These are phyloP conservation scores for Cicer arietinum DNA, from an alignment of 306 rosid genomes.

Conservation along the genomic window DNA sequence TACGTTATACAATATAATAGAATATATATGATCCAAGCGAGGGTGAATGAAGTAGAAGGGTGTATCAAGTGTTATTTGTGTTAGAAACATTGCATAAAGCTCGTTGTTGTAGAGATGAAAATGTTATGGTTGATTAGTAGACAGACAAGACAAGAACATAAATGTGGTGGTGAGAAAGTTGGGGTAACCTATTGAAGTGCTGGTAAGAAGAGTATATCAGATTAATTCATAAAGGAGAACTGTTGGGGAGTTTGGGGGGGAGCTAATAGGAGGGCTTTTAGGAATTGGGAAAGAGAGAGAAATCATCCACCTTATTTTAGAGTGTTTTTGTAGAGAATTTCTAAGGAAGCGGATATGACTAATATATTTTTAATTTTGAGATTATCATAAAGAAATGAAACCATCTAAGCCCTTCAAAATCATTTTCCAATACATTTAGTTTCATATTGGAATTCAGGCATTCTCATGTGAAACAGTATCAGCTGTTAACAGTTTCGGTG, in stretches of 20 bases:
- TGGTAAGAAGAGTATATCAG: background rate
- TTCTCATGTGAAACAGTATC: slow-evolving; percentile 19
- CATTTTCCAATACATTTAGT: background rate
- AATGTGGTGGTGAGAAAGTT: background rate
- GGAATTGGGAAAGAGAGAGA: too few relatives aligned
- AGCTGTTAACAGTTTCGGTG: slow-evolving; percentile 4
- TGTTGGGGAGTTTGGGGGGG: too few relatives aligned
- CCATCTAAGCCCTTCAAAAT: too few relatives aligned
- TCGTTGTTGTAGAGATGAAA: background rate
- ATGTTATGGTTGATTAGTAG: background rate
- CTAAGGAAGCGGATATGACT: too few relatives aligned
- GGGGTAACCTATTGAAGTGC: background rate
- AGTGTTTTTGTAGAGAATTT: too few relatives aligned
- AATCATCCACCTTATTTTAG: too few relatives aligned
- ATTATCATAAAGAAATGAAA: too few relatives aligned
- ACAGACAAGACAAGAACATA: background rate
- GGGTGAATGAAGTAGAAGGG: background rate
- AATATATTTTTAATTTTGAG: too few relatives aligned
- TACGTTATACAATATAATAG: background rate
- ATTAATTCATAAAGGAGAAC: background rate
- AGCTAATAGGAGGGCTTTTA: too few relatives aligned
- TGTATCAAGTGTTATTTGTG: background rate
- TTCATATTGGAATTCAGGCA: slow-evolving; percentile 32
- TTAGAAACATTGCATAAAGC: background rate
- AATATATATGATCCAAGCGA: background rate